These are phyloP conservation scores for Mycocentrospora acerina DNA, from an alignment of 2,329 filamentous ascomycete species.

Conservation along the genomic window DNA sequence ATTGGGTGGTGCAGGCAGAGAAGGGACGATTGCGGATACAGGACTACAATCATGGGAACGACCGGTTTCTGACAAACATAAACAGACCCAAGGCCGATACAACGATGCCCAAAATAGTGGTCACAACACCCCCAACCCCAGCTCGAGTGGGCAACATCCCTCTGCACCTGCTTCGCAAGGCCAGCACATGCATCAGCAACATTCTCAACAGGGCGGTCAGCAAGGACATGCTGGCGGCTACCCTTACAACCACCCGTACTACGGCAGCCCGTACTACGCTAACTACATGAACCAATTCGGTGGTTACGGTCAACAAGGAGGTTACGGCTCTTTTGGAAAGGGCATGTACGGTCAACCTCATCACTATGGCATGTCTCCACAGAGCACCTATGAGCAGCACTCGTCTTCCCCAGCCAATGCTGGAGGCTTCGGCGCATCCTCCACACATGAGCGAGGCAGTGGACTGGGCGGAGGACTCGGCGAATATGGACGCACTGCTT, in stretches of 20 bases:
- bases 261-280: conserved; percentile 63
- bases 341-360: conserved; percentile 65
- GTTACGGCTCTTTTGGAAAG: conserved; percentile 56
- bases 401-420: conserved; percentile 64
- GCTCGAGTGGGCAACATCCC: conserved; percentile 57
- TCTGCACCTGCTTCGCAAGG: conserved; percentile 49
- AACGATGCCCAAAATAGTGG: conserved; percentile 82
- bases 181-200: conserved; percentile 53
- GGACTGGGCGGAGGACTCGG: conserved; percentile 54
- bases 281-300: conserved; percentile 66
- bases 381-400: conserved; percentile 62
- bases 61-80: conserved; percentile 16
- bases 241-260: conserved; percentile 60
- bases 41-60: conserved; percentile 1
- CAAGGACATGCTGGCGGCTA: conserved; percentile 45
- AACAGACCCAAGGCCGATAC: conserved; percentile 65
- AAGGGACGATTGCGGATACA: conserved; percentile 6
- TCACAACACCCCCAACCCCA: conserved; percentile 85
- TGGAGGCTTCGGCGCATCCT: conserved; percentile 52
- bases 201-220: conserved; percentile 45
- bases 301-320: conserved; percentile 52
- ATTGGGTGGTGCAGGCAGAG: conserved; percentile 4
- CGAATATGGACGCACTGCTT: conserved; percentile 62
- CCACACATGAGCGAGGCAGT: conserved; percentile 50
- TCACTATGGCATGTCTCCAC: conserved; percentile 60